Base-by-base conservation (phyloP, 2,329 filamentous ascomycete species). In the Xylaria multiplex region DNA sequence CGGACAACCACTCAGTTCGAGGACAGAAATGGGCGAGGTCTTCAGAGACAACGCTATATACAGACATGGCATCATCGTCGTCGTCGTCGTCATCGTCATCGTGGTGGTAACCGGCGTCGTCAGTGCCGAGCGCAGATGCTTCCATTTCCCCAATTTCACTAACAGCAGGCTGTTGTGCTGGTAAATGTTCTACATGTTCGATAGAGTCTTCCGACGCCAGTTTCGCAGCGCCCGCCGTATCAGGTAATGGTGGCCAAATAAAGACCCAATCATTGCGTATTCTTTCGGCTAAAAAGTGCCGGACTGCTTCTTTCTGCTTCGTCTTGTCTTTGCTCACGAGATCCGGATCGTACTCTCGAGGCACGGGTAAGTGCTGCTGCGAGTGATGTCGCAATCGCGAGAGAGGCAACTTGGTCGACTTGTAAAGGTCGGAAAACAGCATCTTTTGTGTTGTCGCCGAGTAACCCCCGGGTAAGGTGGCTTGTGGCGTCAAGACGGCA, bases 281-380 rank as follows among this genome's bases (percentile, higher is more conserved):
- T 69, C 83, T 86, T 24, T 83, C 81, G 2, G 79, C 77, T 1
- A 91, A 78, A 70, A 85, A 86, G 57, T 80, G 83, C 72, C 81
- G 86, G 42, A 90, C 84, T 13, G 88, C 88, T 46, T 88, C 86
- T 73, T 90, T 90, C 71, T 89, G 86, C 78, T 85, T 88, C 30
- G 77, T 68, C 75, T 89, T 90, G 74, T 90, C 88, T 72, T 82
- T 85, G 75, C 85, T 89, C 56, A 88, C 77, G 6, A 90, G 81
- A 73, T 90, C 88, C 22, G 85, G 82, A 67, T 90, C 85, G 71
- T 88, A 85, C 71, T 88, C 81, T 49, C 79, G 70, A 53, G 69
- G 68, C 50, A 67, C 65, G 59, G 62, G 73, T 75, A 67, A 73
- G 59, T 55, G 62, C 35, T 61, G 72, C 66, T 67, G 76, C 68